Conservation (phyloP, 495 filamentous ascomycete genomes). For the Neurospora sp. region DNA sequence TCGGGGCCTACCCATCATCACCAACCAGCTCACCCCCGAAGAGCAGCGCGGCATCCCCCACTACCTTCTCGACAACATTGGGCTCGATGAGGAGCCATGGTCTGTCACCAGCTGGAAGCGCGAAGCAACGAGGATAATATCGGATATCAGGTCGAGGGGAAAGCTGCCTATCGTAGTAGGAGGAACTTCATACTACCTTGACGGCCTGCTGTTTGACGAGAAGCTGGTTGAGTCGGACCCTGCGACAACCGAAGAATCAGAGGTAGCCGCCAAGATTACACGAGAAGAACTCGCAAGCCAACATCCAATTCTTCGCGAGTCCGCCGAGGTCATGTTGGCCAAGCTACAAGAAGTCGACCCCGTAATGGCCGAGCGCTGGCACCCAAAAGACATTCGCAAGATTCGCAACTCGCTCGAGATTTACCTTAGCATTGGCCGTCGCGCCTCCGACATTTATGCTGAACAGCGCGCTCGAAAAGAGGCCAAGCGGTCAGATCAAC, state of each 20-base stretch:
- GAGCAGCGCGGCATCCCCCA: conserved; percentile 80
- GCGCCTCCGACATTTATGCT: conserved; percentile 79
- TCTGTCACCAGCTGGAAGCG: conserved; percentile 61
- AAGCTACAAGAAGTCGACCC: conserved; percentile 76
- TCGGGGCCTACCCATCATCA: conserved; percentile 82
- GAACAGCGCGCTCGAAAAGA: conserved; percentile 46
- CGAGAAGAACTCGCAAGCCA: conserved; percentile 30
- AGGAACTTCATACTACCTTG: conserved; percentile 90
- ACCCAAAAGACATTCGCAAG: conserved; percentile 83
- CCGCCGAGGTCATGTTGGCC: conserved; percentile 58
- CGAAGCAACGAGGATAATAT: conserved; percentile 57
- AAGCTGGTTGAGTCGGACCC: conserved; percentile 42
- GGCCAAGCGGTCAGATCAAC: conserved; percentile 8
- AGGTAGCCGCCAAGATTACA: conserved; percentile 4
- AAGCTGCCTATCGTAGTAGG: conserved; percentile 86
- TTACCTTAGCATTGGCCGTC: conserved; percentile 65
- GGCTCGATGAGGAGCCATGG: conserved; percentile 70
- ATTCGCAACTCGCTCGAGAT: conserved; percentile 87
- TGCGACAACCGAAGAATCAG: conserved; percentile 8
- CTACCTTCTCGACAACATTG: conserved; percentile 73
- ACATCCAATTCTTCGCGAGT: conserved; percentile 62
- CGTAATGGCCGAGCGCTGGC: conserved; percentile 82
- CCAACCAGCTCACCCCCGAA: conserved; percentile 71
- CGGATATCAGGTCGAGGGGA: conserved; percentile 64
- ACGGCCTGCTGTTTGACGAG: conserved; percentile 72